These are phyloP conservation scores for Paramecium bursaria DNA, from an alignment of 73 alveolate species.

Conservation along the genomic window DNA sequence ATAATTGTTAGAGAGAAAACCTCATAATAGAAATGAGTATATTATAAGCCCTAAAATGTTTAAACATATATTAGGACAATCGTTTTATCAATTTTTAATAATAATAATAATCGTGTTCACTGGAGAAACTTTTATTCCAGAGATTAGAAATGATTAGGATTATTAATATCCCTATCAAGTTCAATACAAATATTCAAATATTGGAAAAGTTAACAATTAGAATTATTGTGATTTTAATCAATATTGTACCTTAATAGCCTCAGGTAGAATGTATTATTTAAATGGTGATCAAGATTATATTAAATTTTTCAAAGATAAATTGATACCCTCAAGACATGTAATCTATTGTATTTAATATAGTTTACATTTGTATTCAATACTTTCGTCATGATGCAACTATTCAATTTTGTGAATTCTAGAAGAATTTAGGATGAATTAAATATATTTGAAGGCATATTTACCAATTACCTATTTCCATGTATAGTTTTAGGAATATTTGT, in stretches of 20 bases:
- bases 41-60: slow-evolving; percentile 90
- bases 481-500: slow-evolving; percentile 77
- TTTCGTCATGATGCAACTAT: slow-evolving; percentile 87
- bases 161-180: not conserved
- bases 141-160: slow-evolving; percentile 36
- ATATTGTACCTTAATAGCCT: slow-evolving; percentile 51
- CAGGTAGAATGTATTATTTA: slow-evolving; percentile 63
- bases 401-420: slow-evolving; percentile 90
- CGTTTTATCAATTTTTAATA: slow-evolving; percentile 77
- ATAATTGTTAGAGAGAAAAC: slow-evolving; percentile 84
- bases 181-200: slow-evolving; percentile 63
- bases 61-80: slow-evolving; percentile 85
- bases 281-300: slow-evolving; percentile 67
- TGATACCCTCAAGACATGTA: slow-evolving; percentile 87
- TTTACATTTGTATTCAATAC: slow-evolving; percentile 89
- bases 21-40: slow-evolving; percentile 83
- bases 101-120: slow-evolving; percentile 73
- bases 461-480: slow-evolving; percentile 74
- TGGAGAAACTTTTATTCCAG: slow-evolving; percentile 85
- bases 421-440: slow-evolving; percentile 88
- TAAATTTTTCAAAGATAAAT: slow-evolving; percentile 59
- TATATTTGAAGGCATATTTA: slow-evolving; percentile 79
- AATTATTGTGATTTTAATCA: slow-evolving; percentile 59
- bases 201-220: slow-evolving; percentile 55
- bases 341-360: not conserved